These are phyloP conservation scores for Xylaria acuta DNA, from an alignment of 495 filamentous ascomycete species.

Conservation along the genomic window DNA sequence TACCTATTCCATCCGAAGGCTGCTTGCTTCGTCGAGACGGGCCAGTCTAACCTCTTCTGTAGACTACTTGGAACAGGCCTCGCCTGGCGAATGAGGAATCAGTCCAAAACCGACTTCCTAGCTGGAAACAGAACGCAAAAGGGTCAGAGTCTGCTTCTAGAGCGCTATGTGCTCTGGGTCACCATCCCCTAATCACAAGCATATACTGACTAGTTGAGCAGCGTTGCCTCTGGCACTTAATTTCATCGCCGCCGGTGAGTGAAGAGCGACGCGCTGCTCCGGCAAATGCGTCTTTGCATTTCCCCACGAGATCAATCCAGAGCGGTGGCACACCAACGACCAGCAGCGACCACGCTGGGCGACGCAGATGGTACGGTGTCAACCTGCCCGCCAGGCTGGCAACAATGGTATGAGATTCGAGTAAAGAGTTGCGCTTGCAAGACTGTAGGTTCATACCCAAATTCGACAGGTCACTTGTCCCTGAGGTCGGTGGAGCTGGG, in stretches of 20 bases:
- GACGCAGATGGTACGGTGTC: constrained; percentile 43
- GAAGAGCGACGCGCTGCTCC: constrained; percentile 27
- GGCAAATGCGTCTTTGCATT: constrained; percentile 29
- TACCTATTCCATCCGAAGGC: not conserved
- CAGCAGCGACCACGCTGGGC: constrained; percentile 25
- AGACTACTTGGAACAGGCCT: constrained; percentile 69
- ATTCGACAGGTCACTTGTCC: constrained; percentile 34
- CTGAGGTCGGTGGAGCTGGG: constrained; percentile 27
- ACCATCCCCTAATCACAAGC: constrained; percentile 14
- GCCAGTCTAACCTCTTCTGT: constrained; percentile 11
- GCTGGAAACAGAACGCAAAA: constrained; percentile 76
- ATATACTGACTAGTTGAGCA: constrained; percentile 43
- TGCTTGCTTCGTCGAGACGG: not conserved
- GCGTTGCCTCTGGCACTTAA: constrained; percentile 77
- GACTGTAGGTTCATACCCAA: constrained; percentile 44
- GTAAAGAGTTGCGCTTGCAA: constrained; percentile 33
- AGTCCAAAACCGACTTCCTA: constrained; percentile 72
- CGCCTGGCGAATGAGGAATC: constrained; percentile 71
- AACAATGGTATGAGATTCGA: constrained; percentile 21
- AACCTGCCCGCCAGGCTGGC: constrained; percentile 8
- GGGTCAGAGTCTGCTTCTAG: constrained; percentile 59
- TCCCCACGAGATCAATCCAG: constrained; percentile 23
- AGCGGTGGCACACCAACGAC: constrained; percentile 26
- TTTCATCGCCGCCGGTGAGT: constrained; percentile 87
- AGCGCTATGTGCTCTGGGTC: constrained; percentile 22